Base-by-base conservation (phyloP, 1,139 yeast genomes). In the Pichia sp. region DNA sequence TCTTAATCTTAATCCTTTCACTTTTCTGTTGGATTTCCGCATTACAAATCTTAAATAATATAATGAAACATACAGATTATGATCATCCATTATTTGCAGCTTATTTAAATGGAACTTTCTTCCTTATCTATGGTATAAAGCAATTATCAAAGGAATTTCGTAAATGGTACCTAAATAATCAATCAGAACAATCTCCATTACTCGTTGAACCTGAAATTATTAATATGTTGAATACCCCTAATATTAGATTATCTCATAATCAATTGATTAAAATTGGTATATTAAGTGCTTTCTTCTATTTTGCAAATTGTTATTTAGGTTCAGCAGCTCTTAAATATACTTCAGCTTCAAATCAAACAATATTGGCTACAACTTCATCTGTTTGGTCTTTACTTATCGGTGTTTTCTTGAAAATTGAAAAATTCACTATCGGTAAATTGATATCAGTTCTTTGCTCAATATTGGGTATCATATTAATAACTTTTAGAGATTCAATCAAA, bases 291-390 rank as follows among this genome's bases (percentile, higher is more conserved):
- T 36, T 64, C 1, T 61, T 73, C n/a, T 74, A 74, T 52, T 66
- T 59, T 40, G 34, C 56, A 5, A 71, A 67, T 53, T 72, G 72
- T 42, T 48, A 64, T 3, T 59, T 63, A 37, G 69, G 62, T 5
- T 63, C 73, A 58, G 43, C 59, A 10, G 61, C 74, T 8, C 60
- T 74, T 38, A 63, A 64, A 48, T 74, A 62, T 49, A 74, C 80
- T 0, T 66, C 75, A 5, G 77, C 79, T 0, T 70, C 78, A 20
- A 72, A 71, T 49, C 74, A 68, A 51, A 71, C 78, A 0, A 71
- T 74, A 4, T 54, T 74, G 24, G 67, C 77, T 4, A 68, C 78
- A 7, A 67, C 77, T 0, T 68, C 78, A 1, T 70, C 79, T 5
- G 64, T 72, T 4, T 74, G 73, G 53, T 71, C 79, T 0, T 59